These are phyloP conservation scores for Epichloe baconii DNA, from an alignment of 2,329 filamentous ascomycete genomes.

Conservation along the genomic window DNA sequence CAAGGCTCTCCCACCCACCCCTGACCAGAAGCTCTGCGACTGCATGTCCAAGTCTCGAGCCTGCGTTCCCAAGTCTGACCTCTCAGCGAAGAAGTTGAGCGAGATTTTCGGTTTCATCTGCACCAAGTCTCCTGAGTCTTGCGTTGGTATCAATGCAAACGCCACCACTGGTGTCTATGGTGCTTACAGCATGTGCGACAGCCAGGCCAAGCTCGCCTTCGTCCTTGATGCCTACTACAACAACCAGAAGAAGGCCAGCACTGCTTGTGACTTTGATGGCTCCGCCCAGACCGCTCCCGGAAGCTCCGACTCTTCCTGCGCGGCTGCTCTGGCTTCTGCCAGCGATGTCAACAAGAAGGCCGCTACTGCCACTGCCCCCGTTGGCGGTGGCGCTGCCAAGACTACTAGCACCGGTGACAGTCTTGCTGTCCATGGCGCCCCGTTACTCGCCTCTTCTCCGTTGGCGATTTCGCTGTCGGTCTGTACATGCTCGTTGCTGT, in stretches of 20 bases:
- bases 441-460: slow-evolving; percentile 26
- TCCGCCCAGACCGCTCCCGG: slow-evolving; percentile 42
- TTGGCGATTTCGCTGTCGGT: slow-evolving; percentile 36
- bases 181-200: slow-evolving; percentile 63
- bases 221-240: slow-evolving; percentile 63
- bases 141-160: slow-evolving; percentile 56
- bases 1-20: slow-evolving; percentile 63
- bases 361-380: slow-evolving; percentile 4
- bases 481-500: slow-evolving; percentile 39
- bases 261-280: slow-evolving; percentile 60
- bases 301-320: slow-evolving; percentile 40
- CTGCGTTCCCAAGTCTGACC: slow-evolving; percentile 51
- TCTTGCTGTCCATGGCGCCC: slow-evolving; percentile 9
- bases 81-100: slow-evolving; percentile 46
- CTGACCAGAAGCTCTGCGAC: slow-evolving; percentile 64
- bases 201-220: slow-evolving; percentile 57
- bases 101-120: slow-evolving; percentile 66
- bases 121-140: slow-evolving; percentile 40
- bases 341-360: slow-evolving; percentile 36
- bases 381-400: slow-evolving; percentile 5
- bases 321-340: slow-evolving; percentile 45
- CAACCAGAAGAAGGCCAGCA: slow-evolving; percentile 35
- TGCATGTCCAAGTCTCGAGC: slow-evolving; percentile 70
- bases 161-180: slow-evolving; percentile 57
- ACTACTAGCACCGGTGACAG: slow-evolving; percentile 2